A percentile compares a stretch with the other conserved stretches of the same genome.
Evolutionary conservation across 805 yeast genomes (phyloP).

Genomic region (Blastobotrys peoriensis): DNA sequence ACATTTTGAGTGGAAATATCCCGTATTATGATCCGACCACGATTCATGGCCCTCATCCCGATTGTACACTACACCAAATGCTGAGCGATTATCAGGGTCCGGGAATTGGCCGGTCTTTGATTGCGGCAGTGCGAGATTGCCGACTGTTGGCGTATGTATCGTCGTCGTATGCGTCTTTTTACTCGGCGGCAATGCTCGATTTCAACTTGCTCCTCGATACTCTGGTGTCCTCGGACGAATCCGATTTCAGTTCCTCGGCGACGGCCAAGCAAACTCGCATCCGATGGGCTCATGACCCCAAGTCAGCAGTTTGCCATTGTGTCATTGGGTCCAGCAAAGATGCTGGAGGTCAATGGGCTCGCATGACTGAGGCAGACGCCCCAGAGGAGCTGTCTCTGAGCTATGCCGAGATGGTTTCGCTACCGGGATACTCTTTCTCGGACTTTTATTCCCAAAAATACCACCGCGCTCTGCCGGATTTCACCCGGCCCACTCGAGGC

Average conservation of each 20-base stretch:
- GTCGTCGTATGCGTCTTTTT: constrained; percentile 14
- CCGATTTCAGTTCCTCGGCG: constrained; percentile 15
- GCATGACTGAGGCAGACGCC: constrained; percentile 15
- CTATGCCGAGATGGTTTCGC: constrained; percentile 31
- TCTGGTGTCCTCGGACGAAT: constrained; percentile 25
- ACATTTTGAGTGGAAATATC: constrained; percentile 27
- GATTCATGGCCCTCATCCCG: constrained; percentile 26
- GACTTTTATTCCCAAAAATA: constrained; percentile 15
- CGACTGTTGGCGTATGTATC: constrained; percentile 19
- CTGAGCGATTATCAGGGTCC: constrained; percentile 10
- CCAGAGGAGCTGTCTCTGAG: constrained; percentile 19
- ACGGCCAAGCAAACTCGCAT: constrained; percentile 21
- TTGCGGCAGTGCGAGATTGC: constrained; percentile 19
- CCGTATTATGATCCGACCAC: constrained; percentile 25
- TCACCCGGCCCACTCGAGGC: constrained; percentile 24
- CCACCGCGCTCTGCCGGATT: constrained; percentile 14
- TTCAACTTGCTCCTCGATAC: constrained; percentile 25
- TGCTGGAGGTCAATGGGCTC: constrained; percentile 33
- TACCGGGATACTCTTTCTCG: constrained; percentile 28
- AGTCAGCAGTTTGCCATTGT: constrained; percentile 15
- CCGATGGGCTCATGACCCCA: constrained; percentile 20
- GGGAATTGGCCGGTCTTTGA: constrained; percentile 5
- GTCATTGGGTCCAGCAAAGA: constrained; percentile 22
- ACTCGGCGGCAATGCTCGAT: constrained; percentile 19
- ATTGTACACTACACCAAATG: constrained; percentile 21